These are phyloP conservation scores for Haplographium delicatum DNA, from an alignment of 495 filamentous ascomycete genomes.

Conservation along the genomic window DNA sequence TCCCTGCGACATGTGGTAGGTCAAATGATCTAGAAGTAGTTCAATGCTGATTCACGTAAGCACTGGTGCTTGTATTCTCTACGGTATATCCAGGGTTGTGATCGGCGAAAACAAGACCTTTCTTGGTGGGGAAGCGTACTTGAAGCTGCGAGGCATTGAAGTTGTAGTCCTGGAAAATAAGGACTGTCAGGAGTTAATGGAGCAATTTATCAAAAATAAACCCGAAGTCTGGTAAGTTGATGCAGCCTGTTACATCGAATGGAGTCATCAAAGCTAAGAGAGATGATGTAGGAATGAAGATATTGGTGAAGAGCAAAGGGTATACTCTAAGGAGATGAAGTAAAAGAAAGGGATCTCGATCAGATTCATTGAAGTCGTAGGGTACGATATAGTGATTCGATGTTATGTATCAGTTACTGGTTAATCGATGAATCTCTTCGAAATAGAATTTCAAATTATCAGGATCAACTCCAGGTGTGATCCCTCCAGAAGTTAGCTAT, in stretches of 20 bases:
- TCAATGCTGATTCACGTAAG: conserved; percentile 25
- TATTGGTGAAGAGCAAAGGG: conserved; percentile 55
- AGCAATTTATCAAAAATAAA: conserved; percentile 68
- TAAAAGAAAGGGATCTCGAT: neutral
- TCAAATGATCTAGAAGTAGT: neutral
- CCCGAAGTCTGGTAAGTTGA: conserved; percentile 66
- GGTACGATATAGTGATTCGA: neutral
- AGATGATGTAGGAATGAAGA: conserved; percentile 64
- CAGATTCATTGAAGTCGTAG: neutral
- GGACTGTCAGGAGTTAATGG: conserved; percentile 70
- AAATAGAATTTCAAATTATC: conserved; percentile 92
- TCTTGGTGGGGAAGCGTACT: conserved; percentile 69
- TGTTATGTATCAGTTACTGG: conserved; percentile 26
- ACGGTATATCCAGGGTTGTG: conserved; percentile 74
- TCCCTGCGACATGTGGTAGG: conserved; percentile 73
- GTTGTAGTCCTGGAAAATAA: conserved; percentile 65
- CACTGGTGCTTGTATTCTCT: conserved; percentile 73
- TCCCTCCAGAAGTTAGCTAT: conserved; percentile 45
- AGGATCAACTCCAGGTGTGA: conserved; percentile 90
- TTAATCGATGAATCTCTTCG: conserved; percentile 77
- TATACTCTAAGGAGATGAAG: conserved; percentile 35
- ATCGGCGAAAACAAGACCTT: conserved; percentile 83
- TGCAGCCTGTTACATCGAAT: conserved; percentile 2
- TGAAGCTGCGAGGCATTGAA: conserved; percentile 66
- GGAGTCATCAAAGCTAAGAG: conserved; percentile 10